Percentiles rank a stretch among this genome's conserved stretches.
These are phyloP conservation scores for Hydrangea macrophylla DNA, from an alignment of 148 eudicot genomes.

Conservation along the genomic window DNA sequence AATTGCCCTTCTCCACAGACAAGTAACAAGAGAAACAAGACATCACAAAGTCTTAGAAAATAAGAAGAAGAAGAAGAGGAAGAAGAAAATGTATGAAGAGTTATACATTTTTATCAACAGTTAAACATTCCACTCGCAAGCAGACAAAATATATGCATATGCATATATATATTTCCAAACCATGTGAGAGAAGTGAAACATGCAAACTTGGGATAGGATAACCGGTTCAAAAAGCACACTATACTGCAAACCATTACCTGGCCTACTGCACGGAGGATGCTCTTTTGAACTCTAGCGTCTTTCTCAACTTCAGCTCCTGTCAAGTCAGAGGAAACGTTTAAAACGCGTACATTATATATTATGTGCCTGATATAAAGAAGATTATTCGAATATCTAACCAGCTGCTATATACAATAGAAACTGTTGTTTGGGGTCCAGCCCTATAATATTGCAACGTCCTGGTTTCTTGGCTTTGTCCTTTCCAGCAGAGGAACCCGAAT, in stretches of 20 bases:
- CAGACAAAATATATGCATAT: too few relatives aligned
- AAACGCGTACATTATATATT: not conserved
- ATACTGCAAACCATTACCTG: constrained; percentile 47
- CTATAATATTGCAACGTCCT: constrained; percentile 67
- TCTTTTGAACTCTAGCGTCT: constrained; percentile 80
- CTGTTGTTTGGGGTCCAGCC: constrained; percentile 80
- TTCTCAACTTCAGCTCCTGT: constrained; percentile 77
- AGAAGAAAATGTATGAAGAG: too few relatives aligned
- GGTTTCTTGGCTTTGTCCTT: constrained; percentile 96
- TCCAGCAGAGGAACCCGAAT: constrained; percentile 70
- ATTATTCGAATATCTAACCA: constrained; percentile 45
- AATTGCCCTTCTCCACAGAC: too few relatives aligned
- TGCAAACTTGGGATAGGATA: too few relatives aligned
- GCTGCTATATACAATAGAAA: constrained; percentile 81
- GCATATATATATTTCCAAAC: too few relatives aligned
- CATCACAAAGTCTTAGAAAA: too few relatives aligned
- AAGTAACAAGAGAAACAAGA: too few relatives aligned
- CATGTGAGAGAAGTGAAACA: not conserved
- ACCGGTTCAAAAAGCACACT: too few relatives aligned
- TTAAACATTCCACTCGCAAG: too few relatives aligned
- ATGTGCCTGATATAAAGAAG: constrained; percentile 1
- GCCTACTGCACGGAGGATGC: constrained; percentile 89
- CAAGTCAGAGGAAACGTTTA: constrained; percentile 11
- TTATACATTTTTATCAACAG: too few relatives aligned
- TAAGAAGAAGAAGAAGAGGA: too few relatives aligned